Percentiles rank a stretch among this genome's conserved stretches.
Conservation (phyloP, 2,329 filamentous ascomycete genomes). For the Lachnellula hyalina region DNA sequence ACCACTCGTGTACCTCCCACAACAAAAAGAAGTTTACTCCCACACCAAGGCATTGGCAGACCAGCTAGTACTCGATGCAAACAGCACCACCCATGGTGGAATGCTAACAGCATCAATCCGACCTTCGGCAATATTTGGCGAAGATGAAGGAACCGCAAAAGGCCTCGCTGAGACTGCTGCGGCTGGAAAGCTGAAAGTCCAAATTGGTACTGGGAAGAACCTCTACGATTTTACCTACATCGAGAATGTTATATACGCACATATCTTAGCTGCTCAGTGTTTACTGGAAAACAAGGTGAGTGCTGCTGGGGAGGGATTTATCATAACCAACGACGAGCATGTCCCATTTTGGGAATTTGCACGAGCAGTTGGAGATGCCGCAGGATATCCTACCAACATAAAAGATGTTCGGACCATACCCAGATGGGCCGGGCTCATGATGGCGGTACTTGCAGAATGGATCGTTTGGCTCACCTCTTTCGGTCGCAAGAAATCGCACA, state of each 20-base stretch:
- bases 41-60: conserved; percentile 18
- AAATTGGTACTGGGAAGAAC: conserved; percentile 47
- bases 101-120: conserved; percentile 46
- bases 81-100: conserved; percentile 17
- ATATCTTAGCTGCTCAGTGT: conserved; percentile 42
- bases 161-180: conserved; percentile 38
- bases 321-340: conserved; percentile 18
- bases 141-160: conserved; percentile 30
- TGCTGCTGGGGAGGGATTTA: conserved; percentile 15
- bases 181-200: conserved; percentile 43
- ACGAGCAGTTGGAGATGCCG: conserved; percentile 5
- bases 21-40: conserved; percentile 16
- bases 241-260: conserved; percentile 46
- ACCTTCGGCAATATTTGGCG: conserved; percentile 46
- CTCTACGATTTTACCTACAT: conserved; percentile 50
- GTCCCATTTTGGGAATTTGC: conserved; percentile 15
- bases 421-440: neutral
- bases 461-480: conserved; percentile 11
- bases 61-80: conserved; percentile 12
- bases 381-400: conserved; percentile 3
- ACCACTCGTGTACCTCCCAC: conserved; percentile 9
- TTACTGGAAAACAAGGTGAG: conserved; percentile 18
- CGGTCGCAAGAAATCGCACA: conserved; percentile 9
- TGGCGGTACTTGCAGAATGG: conserved; percentile 16
- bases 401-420: conserved; percentile 10